Conservation (phyloP, 805 yeast genomes). For the Teunomyces stri region DNA sequence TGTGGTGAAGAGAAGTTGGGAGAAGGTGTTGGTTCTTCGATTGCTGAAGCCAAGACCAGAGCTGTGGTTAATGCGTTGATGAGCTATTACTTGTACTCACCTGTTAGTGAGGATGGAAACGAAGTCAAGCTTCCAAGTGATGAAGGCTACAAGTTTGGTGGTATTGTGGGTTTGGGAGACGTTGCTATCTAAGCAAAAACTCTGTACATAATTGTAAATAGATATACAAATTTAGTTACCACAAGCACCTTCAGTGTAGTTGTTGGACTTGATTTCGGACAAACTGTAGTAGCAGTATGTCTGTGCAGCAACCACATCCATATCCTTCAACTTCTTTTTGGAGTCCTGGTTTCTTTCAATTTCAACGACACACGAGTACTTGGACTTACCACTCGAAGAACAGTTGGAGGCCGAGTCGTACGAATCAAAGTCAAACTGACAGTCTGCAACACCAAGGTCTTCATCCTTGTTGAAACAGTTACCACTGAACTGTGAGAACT, state of each 20-base stretch:
- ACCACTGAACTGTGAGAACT: slow-evolving; percentile 8
- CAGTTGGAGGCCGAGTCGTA: slow-evolving; percentile 12
- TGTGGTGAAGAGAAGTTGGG: slow-evolving; percentile 81
- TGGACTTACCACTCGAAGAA: slow-evolving; percentile 6
- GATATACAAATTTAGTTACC: slow-evolving; percentile 10
- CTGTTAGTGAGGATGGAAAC: slow-evolving; percentile 48
- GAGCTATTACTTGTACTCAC: slow-evolving; percentile 89
- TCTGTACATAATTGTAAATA: slow-evolving; percentile 8
- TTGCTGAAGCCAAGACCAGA: slow-evolving; percentile 88
- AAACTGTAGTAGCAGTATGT: slow-evolving; percentile 11
- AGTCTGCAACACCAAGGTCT: slow-evolving; percentile 9
- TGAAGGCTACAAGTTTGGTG: slow-evolving; percentile 36
- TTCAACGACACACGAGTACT: slow-evolving; percentile 14
- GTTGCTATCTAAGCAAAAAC: slow-evolving; percentile 33
- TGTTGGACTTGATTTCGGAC: slow-evolving; percentile 7
- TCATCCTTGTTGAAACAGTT: slow-evolving; percentile 12
- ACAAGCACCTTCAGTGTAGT: slow-evolving; percentile 11
- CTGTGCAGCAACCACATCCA: slow-evolving; percentile 12
- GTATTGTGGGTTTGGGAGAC: slow-evolving; percentile 43
- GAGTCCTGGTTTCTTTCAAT: slow-evolving; percentile 12
- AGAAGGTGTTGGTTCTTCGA: slow-evolving; percentile 89
- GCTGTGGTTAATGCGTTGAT: slow-evolving; percentile 89
- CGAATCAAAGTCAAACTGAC: slow-evolving; percentile 10
- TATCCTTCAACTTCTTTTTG: slow-evolving; percentile 7
- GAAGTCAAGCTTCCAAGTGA: slow-evolving; percentile 62